These are phyloP conservation scores for Cladochytrium tenue DNA, from an alignment of 371 early-diverging fungal species.

Conservation along the genomic window DNA sequence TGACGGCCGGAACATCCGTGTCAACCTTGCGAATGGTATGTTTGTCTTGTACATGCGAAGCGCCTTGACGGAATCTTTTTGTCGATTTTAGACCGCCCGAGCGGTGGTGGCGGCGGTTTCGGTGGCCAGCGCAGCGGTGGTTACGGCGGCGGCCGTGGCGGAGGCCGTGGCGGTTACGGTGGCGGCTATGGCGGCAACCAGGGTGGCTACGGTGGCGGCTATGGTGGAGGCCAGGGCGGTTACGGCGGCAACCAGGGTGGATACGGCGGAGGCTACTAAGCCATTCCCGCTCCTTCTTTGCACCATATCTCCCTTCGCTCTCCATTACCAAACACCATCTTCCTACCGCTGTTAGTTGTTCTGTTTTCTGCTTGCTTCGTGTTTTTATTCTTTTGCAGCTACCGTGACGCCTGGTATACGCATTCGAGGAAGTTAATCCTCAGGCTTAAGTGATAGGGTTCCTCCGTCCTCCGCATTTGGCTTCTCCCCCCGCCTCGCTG, in stretches of 20 bases:
- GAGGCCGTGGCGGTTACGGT: constrained; percentile 24
- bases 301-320: background rate
- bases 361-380: too few species aligned
- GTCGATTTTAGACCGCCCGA: constrained; percentile 16
- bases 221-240: constrained; percentile 19
- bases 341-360: too few species aligned
- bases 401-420: too few species aligned
- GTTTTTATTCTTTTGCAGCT: too few species aligned
- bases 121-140: constrained; percentile 30
- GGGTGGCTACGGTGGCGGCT: constrained; percentile 14
- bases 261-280: constrained; percentile 3
- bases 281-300: background rate
- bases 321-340: background rate
- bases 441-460: too few species aligned
- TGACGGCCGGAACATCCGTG: constrained; percentile 69
- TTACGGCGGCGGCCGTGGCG: constrained; percentile 32
- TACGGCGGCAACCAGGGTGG: constrained; percentile 17
- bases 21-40: constrained; percentile 49
- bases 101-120: constrained; percentile 36
- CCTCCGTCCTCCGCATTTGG: too few species aligned
- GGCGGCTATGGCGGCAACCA: constrained; percentile 23
- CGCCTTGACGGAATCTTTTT: background rate
- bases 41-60: background rate
- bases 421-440: too few species aligned
- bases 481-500: too few species aligned